Evolutionary conservation across 106 monocot species (phyloP).

Genomic region (Apostasia shenzhenica): DNA sequence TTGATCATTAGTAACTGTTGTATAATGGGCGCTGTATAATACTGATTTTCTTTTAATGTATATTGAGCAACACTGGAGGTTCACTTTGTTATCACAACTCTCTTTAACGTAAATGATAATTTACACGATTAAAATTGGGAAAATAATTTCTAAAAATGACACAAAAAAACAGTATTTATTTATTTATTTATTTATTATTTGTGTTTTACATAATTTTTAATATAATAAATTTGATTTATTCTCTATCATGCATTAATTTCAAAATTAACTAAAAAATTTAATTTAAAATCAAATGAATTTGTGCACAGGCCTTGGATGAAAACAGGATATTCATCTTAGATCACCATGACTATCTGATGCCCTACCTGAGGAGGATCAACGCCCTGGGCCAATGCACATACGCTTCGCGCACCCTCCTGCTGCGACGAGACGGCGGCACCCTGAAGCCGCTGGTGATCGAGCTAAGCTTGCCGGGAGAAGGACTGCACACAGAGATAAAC

Average conservation of each 20-base stretch:
- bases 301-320: conserved; percentile 32
- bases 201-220: neutral
- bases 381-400: conserved; percentile 28
- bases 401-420: conserved; percentile 57
- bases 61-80: no score
- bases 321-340: conserved; percentile 58
- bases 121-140: neutral
- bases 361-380: conserved; percentile 45
- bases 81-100: no score
- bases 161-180: neutral
- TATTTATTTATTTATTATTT: neutral
- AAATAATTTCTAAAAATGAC: neutral
- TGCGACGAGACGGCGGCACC: conserved; percentile 33
- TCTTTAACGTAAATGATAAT: no score
- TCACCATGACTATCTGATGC: conserved; percentile 70
- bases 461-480: conserved; percentile 35
- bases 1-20: no score
- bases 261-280: neutral
- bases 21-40: no score
- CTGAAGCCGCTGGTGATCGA: conserved; percentile 58
- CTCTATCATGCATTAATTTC: neutral
- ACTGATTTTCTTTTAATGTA: no score
- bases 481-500: conserved; percentile 15
- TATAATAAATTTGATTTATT: no score
- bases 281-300: neutral